Evolutionary conservation across 2,329 filamentous ascomycete genomes (phyloP), one percentile per base, ranked within the genome.

Genomic region (Ophiognomonia clavigignenti-juglandacearum): DNA sequence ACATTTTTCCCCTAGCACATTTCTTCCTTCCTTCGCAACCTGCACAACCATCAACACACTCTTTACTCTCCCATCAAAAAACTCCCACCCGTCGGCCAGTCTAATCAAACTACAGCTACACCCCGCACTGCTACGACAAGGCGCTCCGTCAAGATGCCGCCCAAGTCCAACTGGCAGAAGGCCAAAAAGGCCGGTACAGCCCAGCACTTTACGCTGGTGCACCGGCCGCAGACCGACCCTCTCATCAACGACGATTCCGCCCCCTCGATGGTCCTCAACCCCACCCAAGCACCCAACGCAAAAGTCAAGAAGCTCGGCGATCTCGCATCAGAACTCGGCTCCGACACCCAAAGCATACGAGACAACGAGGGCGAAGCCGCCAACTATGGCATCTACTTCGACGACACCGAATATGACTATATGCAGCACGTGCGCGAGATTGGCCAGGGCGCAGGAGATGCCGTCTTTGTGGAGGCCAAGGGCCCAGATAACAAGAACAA

Each of bases 391-490:
- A 81, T 98, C 54, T 98, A 87, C 74, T 98, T 78, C 66, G 95
- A 98, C 67, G 93, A 98, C 68, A 86, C 88, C 54, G 80, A 88
- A 61, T 98, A 98, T 69, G 93, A 98, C 68, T 98, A 98, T 71
- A 98, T 98, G 93, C 93, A 98, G 67, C 93, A 98, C 68, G 73
- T 98, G 76, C 86, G 90, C 46, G 93, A 97, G 58, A 71, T 98
- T n/a, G 84, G 84, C 48, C 67, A 73, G 36, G 88, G 78, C 6
- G 80, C 80, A 20, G 87, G 87, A 24, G 85, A 90, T 46, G 81
- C 85, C 24, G 83, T 91, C 39, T 97, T 95, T 61, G 78, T 98
- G 32, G 90, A 96, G 57, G 76, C 80, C n/a, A 77, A 79, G 43
- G 66, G 73, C 11, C 63, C 73, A n/a, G 64, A 69, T 46, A 79